Conservation (phyloP, 2,329 filamentous ascomycete species). For the Nemania diffusa region DNA sequence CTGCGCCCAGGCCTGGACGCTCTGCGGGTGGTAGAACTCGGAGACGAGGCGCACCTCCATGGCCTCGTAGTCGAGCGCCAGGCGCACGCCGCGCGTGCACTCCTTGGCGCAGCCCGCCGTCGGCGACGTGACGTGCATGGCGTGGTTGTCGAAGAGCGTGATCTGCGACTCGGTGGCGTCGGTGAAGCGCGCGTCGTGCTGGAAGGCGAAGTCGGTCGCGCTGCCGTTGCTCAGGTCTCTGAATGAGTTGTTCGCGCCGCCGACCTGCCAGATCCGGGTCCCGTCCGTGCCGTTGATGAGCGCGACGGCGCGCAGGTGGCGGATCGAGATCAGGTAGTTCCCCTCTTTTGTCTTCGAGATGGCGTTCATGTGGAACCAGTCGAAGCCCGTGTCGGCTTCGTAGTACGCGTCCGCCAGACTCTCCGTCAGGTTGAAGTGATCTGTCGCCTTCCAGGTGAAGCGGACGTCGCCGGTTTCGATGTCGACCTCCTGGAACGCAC, state of each 20-base stretch:
- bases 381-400: slow-evolving; percentile 41
- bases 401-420: slow-evolving; percentile 22
- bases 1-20: slow-evolving; percentile 55
- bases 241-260: slow-evolving; percentile 53
- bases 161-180: slow-evolving; percentile 46
- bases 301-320: slow-evolving; percentile 48
- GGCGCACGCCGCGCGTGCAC: slow-evolving; percentile 57
- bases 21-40: slow-evolving; percentile 53
- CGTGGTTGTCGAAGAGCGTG: slow-evolving; percentile 55
- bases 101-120: slow-evolving; percentile 45
- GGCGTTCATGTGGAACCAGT: slow-evolving; percentile 56
- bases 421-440: slow-evolving; percentile 43
- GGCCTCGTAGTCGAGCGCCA: slow-evolving; percentile 56
- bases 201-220: slow-evolving; percentile 53
- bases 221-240: slow-evolving; percentile 50
- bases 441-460: slow-evolving; percentile 52
- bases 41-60: slow-evolving; percentile 58
- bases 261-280: slow-evolving; percentile 52
- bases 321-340: slow-evolving; percentile 53
- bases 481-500: slow-evolving; percentile 55
- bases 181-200: slow-evolving; percentile 54
- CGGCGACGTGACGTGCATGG: slow-evolving; percentile 40
- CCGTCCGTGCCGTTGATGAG: slow-evolving; percentile 50
- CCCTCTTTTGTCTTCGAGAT: slow-evolving; percentile 51
- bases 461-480: slow-evolving; percentile 51